Evolutionary conservation across 805 yeast genomes (phyloP).

Genomic region (Kregervanrija fluxuum): DNA sequence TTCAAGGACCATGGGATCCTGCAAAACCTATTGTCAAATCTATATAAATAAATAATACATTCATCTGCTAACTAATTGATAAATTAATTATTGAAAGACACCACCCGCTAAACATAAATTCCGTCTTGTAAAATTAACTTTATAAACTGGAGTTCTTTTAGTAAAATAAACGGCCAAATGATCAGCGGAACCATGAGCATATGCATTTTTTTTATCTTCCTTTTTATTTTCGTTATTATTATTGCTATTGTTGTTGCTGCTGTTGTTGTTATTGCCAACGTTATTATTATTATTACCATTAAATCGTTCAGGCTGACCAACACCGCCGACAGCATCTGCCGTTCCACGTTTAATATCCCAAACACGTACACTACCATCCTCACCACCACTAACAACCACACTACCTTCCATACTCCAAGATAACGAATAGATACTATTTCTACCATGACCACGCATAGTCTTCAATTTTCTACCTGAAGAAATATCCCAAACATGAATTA

Average conservation of each 20-base stretch:
- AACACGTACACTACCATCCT: slow-evolving; percentile 86
- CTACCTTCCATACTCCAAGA: slow-evolving; percentile 83
- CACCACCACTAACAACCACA: slow-evolving; percentile 84
- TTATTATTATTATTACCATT: slow-evolving; percentile 8
- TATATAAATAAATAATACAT: slow-evolving; percentile 5
- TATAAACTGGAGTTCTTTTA: slow-evolving; percentile 88
- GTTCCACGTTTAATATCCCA: slow-evolving; percentile 94
- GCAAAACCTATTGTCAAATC: slow-evolving; percentile 61
- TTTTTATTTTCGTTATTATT: slow-evolving; percentile 37
- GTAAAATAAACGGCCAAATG: slow-evolving; percentile 92
- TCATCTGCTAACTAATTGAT: too few relatives aligned
- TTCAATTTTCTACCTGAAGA: slow-evolving; percentile 86
- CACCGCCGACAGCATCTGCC: slow-evolving; percentile 34
- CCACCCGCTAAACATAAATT: slow-evolving; percentile 93
- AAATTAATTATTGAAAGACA: slow-evolving; percentile 38
- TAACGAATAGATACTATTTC: slow-evolving; percentile 76
- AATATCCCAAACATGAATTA: slow-evolving; percentile 84
- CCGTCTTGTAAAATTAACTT: slow-evolving; percentile 84
- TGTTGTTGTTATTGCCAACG: slow-evolving; percentile 1
- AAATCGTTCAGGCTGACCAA: slow-evolving; percentile 46
- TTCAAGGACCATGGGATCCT: slow-evolving; percentile 92
- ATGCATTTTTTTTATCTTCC: slow-evolving; percentile 63
- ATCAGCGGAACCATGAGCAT: slow-evolving; percentile 53
- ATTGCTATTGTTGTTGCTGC: slow-evolving; percentile 22
- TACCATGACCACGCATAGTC: slow-evolving; percentile 92